Conservation (phyloP, 257 asterid species). For the Gynochthodes officinalis region DNA sequence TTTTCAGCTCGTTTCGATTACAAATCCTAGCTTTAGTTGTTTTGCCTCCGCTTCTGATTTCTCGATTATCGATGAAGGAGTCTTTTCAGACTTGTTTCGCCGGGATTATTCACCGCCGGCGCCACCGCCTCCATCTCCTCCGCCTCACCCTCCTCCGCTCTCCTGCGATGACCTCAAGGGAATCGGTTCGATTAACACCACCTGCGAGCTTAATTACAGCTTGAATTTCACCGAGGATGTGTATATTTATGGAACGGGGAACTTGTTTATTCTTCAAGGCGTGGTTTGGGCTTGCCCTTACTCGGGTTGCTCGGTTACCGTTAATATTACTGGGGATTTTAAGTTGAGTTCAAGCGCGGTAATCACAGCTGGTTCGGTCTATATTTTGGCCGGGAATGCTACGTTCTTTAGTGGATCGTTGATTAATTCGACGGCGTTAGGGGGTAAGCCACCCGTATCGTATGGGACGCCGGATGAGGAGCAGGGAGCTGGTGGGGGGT, state of each 20-base stretch:
- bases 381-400: slow-evolving; percentile 48
- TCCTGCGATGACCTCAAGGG: slow-evolving; percentile 61
- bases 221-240: slow-evolving; percentile 54
- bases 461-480: slow-evolving; percentile 58
- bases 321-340: slow-evolving; percentile 60
- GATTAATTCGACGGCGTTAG: slow-evolving; percentile 61
- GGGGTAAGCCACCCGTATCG: slow-evolving; percentile 47
- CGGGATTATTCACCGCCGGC: slow-evolving; percentile 27
- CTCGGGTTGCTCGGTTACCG: slow-evolving; percentile 48
- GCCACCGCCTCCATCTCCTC: slow-evolving; percentile 66
- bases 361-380: slow-evolving; percentile 54
- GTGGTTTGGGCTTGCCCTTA: slow-evolving; percentile 50
- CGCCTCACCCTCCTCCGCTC: slow-evolving; percentile 50
- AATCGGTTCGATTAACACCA: slow-evolving; percentile 71
- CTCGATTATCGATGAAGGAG: slow-evolving; percentile 37
- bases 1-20: not conserved
- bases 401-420: slow-evolving; percentile 46
- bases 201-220: slow-evolving; percentile 69
- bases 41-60: slow-evolving; percentile 27
- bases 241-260: slow-evolving; percentile 52
- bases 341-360: slow-evolving; percentile 37
- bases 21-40: slow-evolving; percentile 10
- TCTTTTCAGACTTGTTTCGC: not conserved
- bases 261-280: slow-evolving; percentile 53
- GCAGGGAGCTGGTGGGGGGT: slow-evolving; percentile 83